Evolutionary conservation across 2,329 filamentous ascomycete genomes (phyloP), one percentile per base, ranked within the genome.

Genomic region (Hypoxylon sp.): DNA sequence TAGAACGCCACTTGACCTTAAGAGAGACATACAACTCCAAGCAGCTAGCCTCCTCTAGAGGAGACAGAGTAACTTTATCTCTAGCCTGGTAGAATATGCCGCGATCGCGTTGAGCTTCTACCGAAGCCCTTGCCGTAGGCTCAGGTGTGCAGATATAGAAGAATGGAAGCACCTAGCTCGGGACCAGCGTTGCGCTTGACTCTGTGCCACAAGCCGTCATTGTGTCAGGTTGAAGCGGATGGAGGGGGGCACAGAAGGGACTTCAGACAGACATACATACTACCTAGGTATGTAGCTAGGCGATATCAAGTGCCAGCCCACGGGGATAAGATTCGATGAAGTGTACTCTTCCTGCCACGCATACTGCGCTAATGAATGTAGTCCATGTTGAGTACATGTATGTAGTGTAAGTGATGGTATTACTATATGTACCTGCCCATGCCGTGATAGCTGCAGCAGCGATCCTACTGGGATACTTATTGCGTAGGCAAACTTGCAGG

Each of bases 91-190:
- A 57, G 57, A 49, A 20, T 38, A 57, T 60, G 38, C 22, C 22
- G 54, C 42, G 36, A 62, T 64, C 45, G 50, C 57, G 53, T 62
- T 26, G 44, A 64, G 33, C 57, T 60, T 60, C 61, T 61, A 59
- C 49, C 33, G 44, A 42, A 32, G 51, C 49, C 66, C 67, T 53
- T 59, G 49, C 42, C 52, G 45, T 38, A 53, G 49, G 40, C 55
- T 49, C 52, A 69, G 59, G 60, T 59, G 60, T n/a, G 64, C 60
- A 50, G 50, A 32, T 48, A 28, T 58, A 36, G 45, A 40, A 40
- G 30, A 42, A 53, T 14, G 12, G 14, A 30, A 7, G 11, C 11
- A 30, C 11, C 8, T 30, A 51, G 18, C 8, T 51, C 46, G 28
- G 48, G 54, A 26, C 54, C 61, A 67, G 53, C 54, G 48, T 40